Conservation (phyloP, 1,284 basidiomycete species). For the Athelia sp. region DNA sequence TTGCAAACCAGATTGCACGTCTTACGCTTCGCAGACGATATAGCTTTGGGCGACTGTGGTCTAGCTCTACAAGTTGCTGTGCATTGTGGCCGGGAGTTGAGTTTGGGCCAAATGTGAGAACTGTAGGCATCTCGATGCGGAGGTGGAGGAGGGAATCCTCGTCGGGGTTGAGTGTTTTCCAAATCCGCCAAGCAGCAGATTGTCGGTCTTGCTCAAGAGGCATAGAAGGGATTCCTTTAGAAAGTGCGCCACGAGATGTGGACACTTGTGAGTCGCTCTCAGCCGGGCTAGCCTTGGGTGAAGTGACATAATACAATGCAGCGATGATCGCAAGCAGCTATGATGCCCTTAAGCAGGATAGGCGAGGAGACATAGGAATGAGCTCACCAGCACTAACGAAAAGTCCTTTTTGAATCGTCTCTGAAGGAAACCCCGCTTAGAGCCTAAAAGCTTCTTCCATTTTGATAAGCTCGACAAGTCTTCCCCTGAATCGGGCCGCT, state of each 20-base stretch:
- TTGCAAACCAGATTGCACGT: constrained; percentile 68
- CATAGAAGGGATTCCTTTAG: constrained; percentile 22
- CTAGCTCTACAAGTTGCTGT: background rate
- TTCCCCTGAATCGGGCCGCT: too few relatives aligned
- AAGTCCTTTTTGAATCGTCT: constrained; percentile 79
- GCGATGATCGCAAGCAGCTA: constrained; percentile 72
- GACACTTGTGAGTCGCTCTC: constrained; percentile 19
- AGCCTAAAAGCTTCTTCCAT: constrained; percentile 38
- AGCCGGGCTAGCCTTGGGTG: constrained; percentile 38
- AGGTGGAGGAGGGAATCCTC: constrained; percentile 72
- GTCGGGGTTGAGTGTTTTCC: constrained; percentile 78
- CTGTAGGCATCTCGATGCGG: constrained; percentile 73
- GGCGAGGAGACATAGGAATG: background rate
- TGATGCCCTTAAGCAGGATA: constrained; percentile 6
- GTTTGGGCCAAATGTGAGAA: constrained; percentile 51
- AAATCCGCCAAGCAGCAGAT: constrained; percentile 62
- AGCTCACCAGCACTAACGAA: constrained; percentile 70
- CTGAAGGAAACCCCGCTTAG: constrained; percentile 47
- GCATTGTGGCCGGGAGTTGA: background rate
- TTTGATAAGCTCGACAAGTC: constrained; percentile 20
- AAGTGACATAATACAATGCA: constrained; percentile 67
- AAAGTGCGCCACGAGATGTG: constrained; percentile 29
- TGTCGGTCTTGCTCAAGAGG: constrained; percentile 21
- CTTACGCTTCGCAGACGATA: constrained; percentile 40
- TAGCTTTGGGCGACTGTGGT: constrained; percentile 29